Evolutionary conservation across 495 filamentous ascomycete genomes (phyloP), one percentile per base, ranked within the genome.

Genomic region (Bombardia bombarda): DNA sequence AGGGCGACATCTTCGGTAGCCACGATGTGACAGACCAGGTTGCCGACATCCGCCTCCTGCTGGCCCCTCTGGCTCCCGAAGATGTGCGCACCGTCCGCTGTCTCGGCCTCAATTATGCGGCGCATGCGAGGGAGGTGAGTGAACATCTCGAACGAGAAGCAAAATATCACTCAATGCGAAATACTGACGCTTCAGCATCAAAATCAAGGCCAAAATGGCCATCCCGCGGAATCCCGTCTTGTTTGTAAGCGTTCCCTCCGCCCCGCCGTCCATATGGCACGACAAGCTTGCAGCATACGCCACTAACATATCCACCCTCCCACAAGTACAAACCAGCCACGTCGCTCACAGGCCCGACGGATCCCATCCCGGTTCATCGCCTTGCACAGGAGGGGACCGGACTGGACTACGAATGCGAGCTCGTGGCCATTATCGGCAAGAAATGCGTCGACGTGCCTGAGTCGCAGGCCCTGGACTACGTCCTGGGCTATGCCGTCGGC

Each of bases 391-490:
- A 72, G 44, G 62, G 63, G 24, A 72, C 69, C 26, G 83, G 85
- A 0, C 62, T 92, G 13, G 87, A 92, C 56, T 93, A 90, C 51
- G 87, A 93, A 58, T 87, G 83, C 58, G 87, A 94, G 60, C 73
- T 94, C 9, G 84, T 92, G 7, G 72, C 73, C 21, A 60, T 92
- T 3, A 90, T 92, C 49, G 85, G 86, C 13, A 86, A 83, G 60
- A 66, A 77, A 41, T 84, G 79, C 24, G 62, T 60, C 21, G 74
- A 90, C 51, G 78, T 92, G 5, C 54, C 80, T 3, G 83, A 87
- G 54, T 59, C 66, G 3, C 58, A 74, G 20, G 87, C 87, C 1
- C 61, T 92, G 34, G 71, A 84, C 30, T 82, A 89, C 50, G 84
- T 90, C 8, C 62, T 89, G 4, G 87, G 87, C 1, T 94, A 90